Percentiles rank a stretch among this genome's conserved stretches.
phyloP scores from a whole-genome alignment of 75 land plant species.

The Cupressus sempervirens region DNA sequence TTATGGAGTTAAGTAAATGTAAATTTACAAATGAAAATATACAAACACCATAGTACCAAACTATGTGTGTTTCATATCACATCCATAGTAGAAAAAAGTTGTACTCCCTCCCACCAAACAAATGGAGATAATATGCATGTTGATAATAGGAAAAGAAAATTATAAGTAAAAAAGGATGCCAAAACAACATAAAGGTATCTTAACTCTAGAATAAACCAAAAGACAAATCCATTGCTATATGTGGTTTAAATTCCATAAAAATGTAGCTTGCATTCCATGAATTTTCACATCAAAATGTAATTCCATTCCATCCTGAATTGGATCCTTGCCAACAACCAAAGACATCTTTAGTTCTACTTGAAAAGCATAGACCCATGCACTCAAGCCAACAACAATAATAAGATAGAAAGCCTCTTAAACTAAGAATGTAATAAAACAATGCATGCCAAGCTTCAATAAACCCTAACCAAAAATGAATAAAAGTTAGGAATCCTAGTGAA shows the following conservation, averaged over 20 bases:
- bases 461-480: not conserved
- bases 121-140: not conserved
- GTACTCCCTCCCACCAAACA: no score
- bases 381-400: not conserved
- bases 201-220: not conserved
- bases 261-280: not conserved
- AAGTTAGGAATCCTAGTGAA: no score
- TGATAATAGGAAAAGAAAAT: not conserved
- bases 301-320: constrained; percentile 53
- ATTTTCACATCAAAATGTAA: constrained; percentile 27
- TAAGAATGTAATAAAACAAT: not conserved
- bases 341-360: not conserved
- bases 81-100: not conserved
- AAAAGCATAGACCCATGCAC: not conserved
- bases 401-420: constrained; percentile 14
- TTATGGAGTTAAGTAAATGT: no score
- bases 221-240: not conserved
- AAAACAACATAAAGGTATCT: not conserved
- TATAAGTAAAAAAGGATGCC: not conserved
- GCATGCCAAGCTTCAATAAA: not conserved
- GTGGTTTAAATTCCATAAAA: not conserved
- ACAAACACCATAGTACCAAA: no score
- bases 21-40: no score
- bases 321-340: constrained; percentile 25
- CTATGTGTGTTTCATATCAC: not conserved